phyloP scores from a whole-genome alignment of 345 rosid genomes.

The Draba incana region DNA sequence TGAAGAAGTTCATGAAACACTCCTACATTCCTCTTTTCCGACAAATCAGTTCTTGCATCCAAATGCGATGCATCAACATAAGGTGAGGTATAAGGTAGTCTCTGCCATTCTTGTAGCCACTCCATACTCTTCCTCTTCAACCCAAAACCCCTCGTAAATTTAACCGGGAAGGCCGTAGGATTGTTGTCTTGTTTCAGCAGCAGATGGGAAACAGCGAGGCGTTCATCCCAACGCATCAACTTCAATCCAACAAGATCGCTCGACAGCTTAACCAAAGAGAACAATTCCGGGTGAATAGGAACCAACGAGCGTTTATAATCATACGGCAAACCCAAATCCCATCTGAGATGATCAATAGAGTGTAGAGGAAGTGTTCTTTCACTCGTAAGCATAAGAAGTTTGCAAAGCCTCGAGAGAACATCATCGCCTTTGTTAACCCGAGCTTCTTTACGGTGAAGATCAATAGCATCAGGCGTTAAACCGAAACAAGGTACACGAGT shows the following conservation, averaged over 20 bases:
- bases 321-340: constrained; percentile 86
- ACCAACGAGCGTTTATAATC: constrained; percentile 54
- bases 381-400: constrained; percentile 76
- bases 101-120: constrained; percentile 91
- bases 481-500: constrained; percentile 72
- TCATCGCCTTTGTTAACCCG: constrained; percentile 46
- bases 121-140: constrained; percentile 71
- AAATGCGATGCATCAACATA: constrained; percentile 65
- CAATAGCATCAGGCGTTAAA: constrained; percentile 57
- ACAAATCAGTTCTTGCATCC: constrained; percentile 80
- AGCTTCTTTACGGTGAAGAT: constrained; percentile 51
- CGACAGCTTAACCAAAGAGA: constrained; percentile 54
- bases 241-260: constrained; percentile 64
- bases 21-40: constrained; percentile 85
- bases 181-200: constrained; percentile 46
- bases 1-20: constrained; percentile 91
- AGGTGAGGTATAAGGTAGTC: constrained; percentile 77
- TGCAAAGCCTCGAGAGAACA: constrained; percentile 54
- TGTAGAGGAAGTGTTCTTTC: constrained; percentile 67
- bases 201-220: constrained; percentile 61
- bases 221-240: constrained; percentile 56
- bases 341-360: constrained; percentile 74
- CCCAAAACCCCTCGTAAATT: constrained; percentile 84
- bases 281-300: constrained; percentile 48
- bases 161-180: constrained; percentile 62